Evolutionary conservation across 768 basidiomycete genomes (phyloP).

Genomic region (Hortiboletus campestris): DNA sequence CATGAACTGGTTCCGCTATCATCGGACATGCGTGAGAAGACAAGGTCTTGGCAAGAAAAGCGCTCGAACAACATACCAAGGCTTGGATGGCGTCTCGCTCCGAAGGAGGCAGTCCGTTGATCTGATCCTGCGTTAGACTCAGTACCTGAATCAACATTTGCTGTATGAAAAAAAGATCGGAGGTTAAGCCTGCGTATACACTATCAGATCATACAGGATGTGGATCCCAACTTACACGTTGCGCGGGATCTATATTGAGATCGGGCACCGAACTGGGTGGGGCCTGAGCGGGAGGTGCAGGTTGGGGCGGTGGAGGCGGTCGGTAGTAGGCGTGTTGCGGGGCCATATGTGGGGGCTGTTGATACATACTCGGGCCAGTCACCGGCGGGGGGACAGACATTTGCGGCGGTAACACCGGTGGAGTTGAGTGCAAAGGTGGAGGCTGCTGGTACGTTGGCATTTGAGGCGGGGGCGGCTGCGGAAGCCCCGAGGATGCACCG

Average conservation of each 20-base stretch:
- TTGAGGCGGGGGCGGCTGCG: slow-evolving; percentile 33
- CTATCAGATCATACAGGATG: not conserved
- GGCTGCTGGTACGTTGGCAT: slow-evolving; percentile 31
- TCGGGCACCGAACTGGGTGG: slow-evolving; percentile 36
- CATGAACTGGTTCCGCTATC: slow-evolving; percentile 36
- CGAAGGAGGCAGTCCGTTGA: slow-evolving; percentile 72
- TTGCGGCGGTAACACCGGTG: slow-evolving; percentile 33
- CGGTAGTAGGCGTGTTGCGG: slow-evolving; percentile 33
- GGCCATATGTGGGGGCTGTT: slow-evolving; percentile 32
- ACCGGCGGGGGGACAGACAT: slow-evolving; percentile 30
- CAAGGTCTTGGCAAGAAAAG: not conserved
- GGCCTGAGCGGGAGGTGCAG: slow-evolving; percentile 30
- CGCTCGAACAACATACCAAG: slow-evolving; percentile 50
- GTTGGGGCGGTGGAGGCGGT: slow-evolving; percentile 31
- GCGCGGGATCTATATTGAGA: slow-evolving; percentile 44
- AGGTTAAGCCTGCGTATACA: not conserved
- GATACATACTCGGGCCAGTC: slow-evolving; percentile 29
- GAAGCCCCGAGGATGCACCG: slow-evolving; percentile 26
- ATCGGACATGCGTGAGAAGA: not conserved
- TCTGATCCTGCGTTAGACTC: slow-evolving; percentile 76
- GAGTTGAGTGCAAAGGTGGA: slow-evolving; percentile 32
- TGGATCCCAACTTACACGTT: slow-evolving; percentile 39
- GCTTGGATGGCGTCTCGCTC: slow-evolving; percentile 81
- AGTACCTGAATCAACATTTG: slow-evolving; percentile 87
- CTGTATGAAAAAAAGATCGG: slow-evolving; percentile 34